These are phyloP conservation scores for Gastrolobium bilobum DNA, from an alignment of 306 rosid genomes.

Conservation along the genomic window DNA sequence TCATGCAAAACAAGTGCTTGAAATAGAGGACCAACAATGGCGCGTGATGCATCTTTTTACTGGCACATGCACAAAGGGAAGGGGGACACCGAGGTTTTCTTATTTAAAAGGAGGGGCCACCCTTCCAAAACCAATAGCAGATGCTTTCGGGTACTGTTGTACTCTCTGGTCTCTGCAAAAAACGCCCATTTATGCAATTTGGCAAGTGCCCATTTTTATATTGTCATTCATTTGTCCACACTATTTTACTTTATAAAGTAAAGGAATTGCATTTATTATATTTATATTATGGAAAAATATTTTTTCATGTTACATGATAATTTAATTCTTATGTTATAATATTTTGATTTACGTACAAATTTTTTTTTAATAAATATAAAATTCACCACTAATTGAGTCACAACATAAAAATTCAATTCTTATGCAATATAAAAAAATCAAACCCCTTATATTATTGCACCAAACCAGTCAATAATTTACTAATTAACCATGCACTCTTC, in stretches of 20 bases:
- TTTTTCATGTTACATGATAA: too few relatives aligned
- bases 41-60: conserved; percentile 20
- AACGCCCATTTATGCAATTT: not conserved
- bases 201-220: not conserved
- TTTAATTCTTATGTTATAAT: too few relatives aligned
- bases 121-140: not conserved
- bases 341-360: too few relatives aligned
- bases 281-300: too few relatives aligned
- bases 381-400: too few relatives aligned
- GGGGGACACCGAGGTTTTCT: not conserved
- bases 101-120: not conserved
- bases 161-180: not conserved
- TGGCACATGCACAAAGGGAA: not conserved
- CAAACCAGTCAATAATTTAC: conserved; percentile 15
- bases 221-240: not conserved
- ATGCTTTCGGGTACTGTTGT: conserved; percentile 20
- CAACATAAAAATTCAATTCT: too few relatives aligned
- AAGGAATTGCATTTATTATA: not conserved
- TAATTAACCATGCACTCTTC: not conserved
- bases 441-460: not conserved
- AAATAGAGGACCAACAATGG: conserved; percentile 20
- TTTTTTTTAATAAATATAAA: too few relatives aligned
- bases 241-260: not conserved
- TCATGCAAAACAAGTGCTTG: conserved; percentile 15
- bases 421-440: too few relatives aligned